Base-by-base conservation (phyloP, 345 rosid genomes). In the Kernera saxatilis region DNA sequence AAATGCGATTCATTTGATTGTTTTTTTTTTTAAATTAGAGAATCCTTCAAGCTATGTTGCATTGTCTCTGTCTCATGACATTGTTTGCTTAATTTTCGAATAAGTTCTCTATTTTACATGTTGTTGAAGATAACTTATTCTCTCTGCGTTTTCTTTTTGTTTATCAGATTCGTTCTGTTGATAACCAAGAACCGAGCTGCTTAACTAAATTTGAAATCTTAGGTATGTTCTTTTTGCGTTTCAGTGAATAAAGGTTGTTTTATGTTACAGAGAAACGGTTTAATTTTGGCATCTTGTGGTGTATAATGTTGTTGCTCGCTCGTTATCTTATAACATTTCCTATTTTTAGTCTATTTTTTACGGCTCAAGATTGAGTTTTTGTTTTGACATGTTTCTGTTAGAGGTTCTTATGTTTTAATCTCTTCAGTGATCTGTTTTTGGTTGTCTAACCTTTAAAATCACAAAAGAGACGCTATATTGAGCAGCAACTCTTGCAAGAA, bases 1-100 rank as follows among this genome's bases (percentile, higher is more conserved):
- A 68, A 13, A 19, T 21, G 8, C 21, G n/a, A 49, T 73, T 40
- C 15, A 27, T 41, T 30, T 36, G 26, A 15, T 8, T 11, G 1
- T 32, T 8, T 18, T 17, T 8, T 35, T 23, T 11, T 13, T 15
- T 57, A 36, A 22, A 33, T 44, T 56, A 43, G 32, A 73, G 43
- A 15, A 56, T 33, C 23, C 18, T 70, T 58, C n/a, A 35, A 23
- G 56, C 21, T 48, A 36, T n/a, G 27, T 36, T 30, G 59, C 51
- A 55, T 65, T 65, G 71, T 39, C 61, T 39, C 18, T 49, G 45
- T 54, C 59, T 50, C 39, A 57, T 73, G 59, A 56, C 72, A 48
- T 46, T 66, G 60, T 37, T 49, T 66, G 26, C 30, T 64, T 64
- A 25, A 10, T 12, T 30, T 71, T 30, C 3, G 33, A 71, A 70